Conservation (phyloP, 1,284 basidiomycete species). For the Melanopsichium pennsylvanicum region DNA sequence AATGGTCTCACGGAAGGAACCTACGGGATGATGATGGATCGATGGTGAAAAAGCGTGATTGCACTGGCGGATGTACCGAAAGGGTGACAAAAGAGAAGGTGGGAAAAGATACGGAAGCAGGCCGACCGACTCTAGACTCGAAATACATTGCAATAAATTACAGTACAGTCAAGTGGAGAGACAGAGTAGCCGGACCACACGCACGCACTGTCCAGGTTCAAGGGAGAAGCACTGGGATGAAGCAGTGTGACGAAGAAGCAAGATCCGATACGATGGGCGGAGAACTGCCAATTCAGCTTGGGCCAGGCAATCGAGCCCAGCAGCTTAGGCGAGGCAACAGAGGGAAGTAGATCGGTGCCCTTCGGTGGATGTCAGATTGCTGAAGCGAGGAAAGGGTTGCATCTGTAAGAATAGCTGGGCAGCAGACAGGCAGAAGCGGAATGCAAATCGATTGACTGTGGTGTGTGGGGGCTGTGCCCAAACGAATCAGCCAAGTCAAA, state of each 20-base stretch:
- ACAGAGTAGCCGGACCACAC: background rate
- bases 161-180: background rate
- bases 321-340: background rate
- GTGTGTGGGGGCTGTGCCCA: too few species aligned
- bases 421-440: too few species aligned
- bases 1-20: background rate
- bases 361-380: conserved; percentile 7
- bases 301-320: conserved; percentile 2
- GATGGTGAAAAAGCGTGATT: background rate
- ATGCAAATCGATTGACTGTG: too few species aligned
- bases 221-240: background rate
- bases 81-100: background rate
- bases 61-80: background rate
- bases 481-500: too few species aligned
- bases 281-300: too few species aligned
- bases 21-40: too few species aligned
- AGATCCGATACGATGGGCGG: conserved; percentile 1
- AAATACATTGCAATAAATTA: background rate
- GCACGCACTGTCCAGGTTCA: conserved; percentile 1
- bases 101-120: background rate
- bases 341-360: conserved; percentile 10
- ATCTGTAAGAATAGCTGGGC: too few species aligned
- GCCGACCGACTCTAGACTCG: too few species aligned
- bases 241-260: conserved; percentile 1
- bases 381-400: conserved; percentile 6